Evolutionary conservation across 23 red algal genomes (phyloP), one percentile per base, ranked within the genome.

Genomic region (Agarophyton chilense): DNA sequence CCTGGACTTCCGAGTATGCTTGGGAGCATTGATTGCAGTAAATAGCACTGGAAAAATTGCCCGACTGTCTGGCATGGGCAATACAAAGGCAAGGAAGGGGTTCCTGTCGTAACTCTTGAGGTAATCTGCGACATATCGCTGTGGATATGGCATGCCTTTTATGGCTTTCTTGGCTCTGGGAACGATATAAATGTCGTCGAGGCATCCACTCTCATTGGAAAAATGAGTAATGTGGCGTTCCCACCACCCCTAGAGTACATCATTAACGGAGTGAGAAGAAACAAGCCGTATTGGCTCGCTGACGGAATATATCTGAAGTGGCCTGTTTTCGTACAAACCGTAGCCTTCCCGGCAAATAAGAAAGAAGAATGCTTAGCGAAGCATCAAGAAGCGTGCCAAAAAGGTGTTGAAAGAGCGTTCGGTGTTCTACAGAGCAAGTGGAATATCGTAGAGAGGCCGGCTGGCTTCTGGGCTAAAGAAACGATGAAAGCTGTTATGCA

Each of bases 1-100:
- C 50, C 4, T 1, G 61, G 81, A 1, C 44, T 86, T 31, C 63
- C 81, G 21, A 39, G 81, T 8, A 43, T 65, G 25, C 12, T 43
- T 67, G 81, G 81, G 34, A 71, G 60, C 21, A 65, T 86, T 71
- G 60, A 86, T 66, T 71, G 81, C 81, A 25, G 28, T 16, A 61
- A 86, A 29, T 71, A 32, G 53, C 17, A 22, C 8, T 67, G 56
- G 80, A 84, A 63, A 62, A 84, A 84, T 54, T 84, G 80, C 25
- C 80, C 80, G 25, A 45, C 39, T 2, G 57, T 0, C 8, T 57
- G 36, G 52, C 19, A 22, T 11, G 81, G 6, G 16, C 56, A 70
- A 40, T 86, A 86, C 18, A 28, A 86, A 32, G 81, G 81, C 26
- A 64, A 71, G 5, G 58, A 86, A 51, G 41, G 39, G 78, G 4